Base-by-base conservation (phyloP, 2,329 filamentous ascomycete genomes). In the Colletotrichum godetiae region DNA sequence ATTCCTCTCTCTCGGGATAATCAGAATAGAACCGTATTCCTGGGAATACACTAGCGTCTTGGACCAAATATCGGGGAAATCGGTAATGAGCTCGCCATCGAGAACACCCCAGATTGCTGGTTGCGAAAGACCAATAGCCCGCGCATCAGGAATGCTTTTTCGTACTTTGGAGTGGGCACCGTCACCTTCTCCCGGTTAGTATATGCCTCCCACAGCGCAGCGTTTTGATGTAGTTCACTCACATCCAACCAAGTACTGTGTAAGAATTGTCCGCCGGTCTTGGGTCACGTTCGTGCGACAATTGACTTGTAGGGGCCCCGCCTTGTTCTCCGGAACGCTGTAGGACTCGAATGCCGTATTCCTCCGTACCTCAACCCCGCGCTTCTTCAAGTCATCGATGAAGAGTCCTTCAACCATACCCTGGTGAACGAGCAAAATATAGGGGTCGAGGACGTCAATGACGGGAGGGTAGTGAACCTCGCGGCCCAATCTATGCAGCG, bases 61-160 rank as follows among this genome's bases (percentile, higher is more conserved):
- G 80, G 90, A 92, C 92, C 92, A 94, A 61, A 94, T 88, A 77
- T 94, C 92, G 1, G 92, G 92, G 76, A 94, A 94, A 79, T 94
- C 88, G 8, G 92, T 94, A 56, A 92, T 89, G 11, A 94, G 82
- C 79, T 91, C 89, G 76, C 92, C 92, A 79, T 94, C 92, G 3
- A 94, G 83, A 2, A 94, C 92, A 68, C 92, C 92, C 92, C 92
- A 94, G 46, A 89, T 85, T 24, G 87, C 85, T 13, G 86, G 82
- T 73, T 87, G 86, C 11, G 91, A 89, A 78, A 87, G 81, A 63
- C 86, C 86, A 29, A 91, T 86, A 4, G 90, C 88, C 75, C 91
- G 86, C 58, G 81, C 87, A 79, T 84, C 84, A 76, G 82, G 88
- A 64, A 94, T 93, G 77, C 87, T 88, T 77, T 89, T 91, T 37